Percentiles rank a stretch among this genome's conserved stretches.
phyloP scores from a whole-genome alignment of 352 stramenopile species.

The Pelagophyceae sp. region DNA sequence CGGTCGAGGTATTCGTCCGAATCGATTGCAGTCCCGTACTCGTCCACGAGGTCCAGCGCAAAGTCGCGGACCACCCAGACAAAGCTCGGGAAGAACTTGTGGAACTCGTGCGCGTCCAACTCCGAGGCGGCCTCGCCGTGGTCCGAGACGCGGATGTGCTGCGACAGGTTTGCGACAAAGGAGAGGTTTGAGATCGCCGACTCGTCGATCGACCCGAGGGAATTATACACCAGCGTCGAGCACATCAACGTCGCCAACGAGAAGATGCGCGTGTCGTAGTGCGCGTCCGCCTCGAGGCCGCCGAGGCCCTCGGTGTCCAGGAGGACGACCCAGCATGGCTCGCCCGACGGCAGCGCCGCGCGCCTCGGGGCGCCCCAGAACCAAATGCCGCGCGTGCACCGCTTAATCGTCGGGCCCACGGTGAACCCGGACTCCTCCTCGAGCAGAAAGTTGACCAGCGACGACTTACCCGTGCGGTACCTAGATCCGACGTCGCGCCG shows the following conservation, averaged over 20 bases:
- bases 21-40: slow-evolving; percentile 65
- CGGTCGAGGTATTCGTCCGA: slow-evolving; percentile 67
- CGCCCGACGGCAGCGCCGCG: slow-evolving; percentile 4
- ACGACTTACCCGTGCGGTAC: slow-evolving; percentile 78
- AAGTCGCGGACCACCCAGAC: slow-evolving; percentile 75
- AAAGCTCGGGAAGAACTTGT: slow-evolving; percentile 73
- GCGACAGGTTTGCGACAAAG: slow-evolving; percentile 72
- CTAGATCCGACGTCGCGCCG: no score
- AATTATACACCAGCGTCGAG: slow-evolving; percentile 76
- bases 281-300: slow-evolving; percentile 57
- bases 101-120: slow-evolving; percentile 35
- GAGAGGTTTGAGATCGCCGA: slow-evolving; percentile 66
- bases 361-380: slow-evolving; percentile 52
- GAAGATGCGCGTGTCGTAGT: slow-evolving; percentile 73
- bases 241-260: slow-evolving; percentile 66
- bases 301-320: slow-evolving; percentile 73
- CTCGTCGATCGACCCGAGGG: slow-evolving; percentile 65
- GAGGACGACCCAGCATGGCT: slow-evolving; percentile 52
- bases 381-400: slow-evolving; percentile 82
- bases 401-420: slow-evolving; percentile 69
- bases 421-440: slow-evolving; percentile 50
- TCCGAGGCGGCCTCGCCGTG: slow-evolving; percentile 30
- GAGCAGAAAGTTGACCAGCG: slow-evolving; percentile 67
- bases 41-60: slow-evolving; percentile 67
- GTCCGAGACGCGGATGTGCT: slow-evolving; percentile 61